Evolutionary conservation across 352 stramenopile genomes (phyloP), one percentile per base, ranked within the genome.

Genomic region (Phytopythium delawarense): DNA sequence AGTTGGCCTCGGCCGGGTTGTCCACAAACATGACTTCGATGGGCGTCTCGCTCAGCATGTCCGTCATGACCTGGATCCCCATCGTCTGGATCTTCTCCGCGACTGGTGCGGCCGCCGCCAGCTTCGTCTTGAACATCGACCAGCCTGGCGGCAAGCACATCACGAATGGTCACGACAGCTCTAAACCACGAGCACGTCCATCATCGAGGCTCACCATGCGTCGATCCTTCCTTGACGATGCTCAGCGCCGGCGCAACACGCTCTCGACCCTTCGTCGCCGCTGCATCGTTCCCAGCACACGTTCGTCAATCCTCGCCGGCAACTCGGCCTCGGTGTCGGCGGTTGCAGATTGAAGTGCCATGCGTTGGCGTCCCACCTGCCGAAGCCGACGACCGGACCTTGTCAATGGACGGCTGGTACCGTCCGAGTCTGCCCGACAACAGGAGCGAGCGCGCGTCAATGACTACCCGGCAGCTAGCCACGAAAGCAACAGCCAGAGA

Each of bases 91-190:
- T 78, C 58, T 76, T 76, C 58, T 89, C 85, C 0, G 85, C 84
- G n/a, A 91, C 83, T 13, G 82, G 82, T 28, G 80, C 81, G 4
- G 83, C 82, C 1, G 81, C 78, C 9, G 84, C 80, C 42, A 93
- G 48, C 56, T 87, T 91, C 20, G 74, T 91, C 72, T 91, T 91
- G 39, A 93, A 51, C 45, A 91, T 87, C 32, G 80, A 91, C 81
- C 82, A 93, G 4, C 84, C 71, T 74, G 40, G 15, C 7, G 23
- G 16, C 6, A 23, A 25, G 18, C 16, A 15, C 35, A 28, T 52
- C 30, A 32, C 49, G 18, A 16, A 35, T 49, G 40, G 40, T 46
- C 37, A 49, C 20, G 4, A 20, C 18, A n/a, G 7, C 18, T 39
- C 9, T n/a, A 57, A 7, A 4, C 35, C 39, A 54, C 30, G 45